Percentiles rank a stretch among this genome's conserved stretches.
Evolutionary conservation across 768 basidiomycete genomes (phyloP).

Genomic region (Lentinula guzmanii): DNA sequence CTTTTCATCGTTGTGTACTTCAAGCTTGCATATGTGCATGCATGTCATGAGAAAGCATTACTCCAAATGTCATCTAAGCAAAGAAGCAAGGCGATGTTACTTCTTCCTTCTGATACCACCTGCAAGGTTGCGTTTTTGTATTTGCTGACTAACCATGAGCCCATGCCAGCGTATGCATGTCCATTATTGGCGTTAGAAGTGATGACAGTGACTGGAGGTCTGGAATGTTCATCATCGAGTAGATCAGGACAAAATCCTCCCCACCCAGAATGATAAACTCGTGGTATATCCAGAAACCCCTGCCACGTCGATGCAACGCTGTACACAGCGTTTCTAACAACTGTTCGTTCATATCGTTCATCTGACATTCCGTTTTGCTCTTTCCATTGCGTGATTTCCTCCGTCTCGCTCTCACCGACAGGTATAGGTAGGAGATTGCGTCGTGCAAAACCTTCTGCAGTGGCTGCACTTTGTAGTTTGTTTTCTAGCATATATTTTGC

Average conservation of each 20-base stretch:
- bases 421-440: slow-evolving; percentile 27
- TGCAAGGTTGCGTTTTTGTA: slow-evolving; percentile 38
- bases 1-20: not conserved
- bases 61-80: slow-evolving; percentile 42
- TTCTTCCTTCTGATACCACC: slow-evolving; percentile 31
- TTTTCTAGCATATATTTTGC: slow-evolving; percentile 22
- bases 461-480: slow-evolving; percentile 30
- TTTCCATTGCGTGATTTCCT: slow-evolving; percentile 32
- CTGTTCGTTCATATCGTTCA: slow-evolving; percentile 33
- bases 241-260: slow-evolving; percentile 33
- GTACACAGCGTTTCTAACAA: slow-evolving; percentile 35
- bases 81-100: slow-evolving; percentile 42
- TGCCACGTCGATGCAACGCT: slow-evolving; percentile 48
- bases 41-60: slow-evolving; percentile 8
- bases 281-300: slow-evolving; percentile 39
- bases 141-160: slow-evolving; percentile 40
- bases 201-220: slow-evolving; percentile 39
- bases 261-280: slow-evolving; percentile 46
- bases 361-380: slow-evolving; percentile 31
- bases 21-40: slow-evolving; percentile 10
- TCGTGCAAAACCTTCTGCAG: slow-evolving; percentile 36
- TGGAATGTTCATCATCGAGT: slow-evolving; percentile 39
- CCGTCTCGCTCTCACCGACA: slow-evolving; percentile 30
- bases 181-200: slow-evolving; percentile 32
- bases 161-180: slow-evolving; percentile 35